Evolutionary conservation across 768 basidiomycete species (phyloP).

Genomic region (Tubosaeta sp.): DNA sequence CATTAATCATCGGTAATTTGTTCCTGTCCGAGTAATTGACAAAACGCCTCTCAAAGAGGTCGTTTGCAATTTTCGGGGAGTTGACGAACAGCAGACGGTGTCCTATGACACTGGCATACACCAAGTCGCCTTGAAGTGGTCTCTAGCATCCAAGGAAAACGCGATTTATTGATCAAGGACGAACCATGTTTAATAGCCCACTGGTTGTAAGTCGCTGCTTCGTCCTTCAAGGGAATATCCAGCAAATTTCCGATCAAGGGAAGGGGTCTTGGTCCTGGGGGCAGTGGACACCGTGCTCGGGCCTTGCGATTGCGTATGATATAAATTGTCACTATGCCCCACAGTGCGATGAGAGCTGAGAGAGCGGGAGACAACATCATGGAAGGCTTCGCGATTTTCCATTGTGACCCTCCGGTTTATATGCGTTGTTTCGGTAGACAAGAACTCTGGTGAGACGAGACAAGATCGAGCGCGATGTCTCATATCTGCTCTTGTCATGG

Average conservation of each 20-base stretch:
- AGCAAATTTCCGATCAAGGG: constrained; percentile 53
- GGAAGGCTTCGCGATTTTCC: neutral
- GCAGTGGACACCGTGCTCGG: constrained; percentile 33
- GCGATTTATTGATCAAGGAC: neutral
- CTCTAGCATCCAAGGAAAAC: neutral
- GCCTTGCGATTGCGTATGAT: constrained; percentile 12
- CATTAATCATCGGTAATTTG: constrained; percentile 46
- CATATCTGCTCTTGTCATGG: constrained; percentile 12
- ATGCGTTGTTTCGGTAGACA: constrained; percentile 15
- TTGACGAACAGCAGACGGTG: constrained; percentile 48
- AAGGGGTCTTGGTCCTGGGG: constrained; percentile 52
- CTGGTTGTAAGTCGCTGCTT: constrained; percentile 38
- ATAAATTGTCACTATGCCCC: constrained; percentile 16
- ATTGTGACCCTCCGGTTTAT: constrained; percentile 1
- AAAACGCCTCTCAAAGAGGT: constrained; percentile 55
- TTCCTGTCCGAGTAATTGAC: constrained; percentile 53
- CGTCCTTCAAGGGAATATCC: constrained; percentile 38
- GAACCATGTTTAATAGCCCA: constrained; percentile 39
- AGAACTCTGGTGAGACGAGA: constrained; percentile 4
- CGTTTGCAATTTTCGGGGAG: constrained; percentile 40
- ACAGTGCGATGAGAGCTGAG: constrained; percentile 20
- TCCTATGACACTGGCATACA: constrained; percentile 49
- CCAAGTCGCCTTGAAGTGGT: constrained; percentile 41
- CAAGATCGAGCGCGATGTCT: constrained; percentile 12
- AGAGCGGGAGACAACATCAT: constrained; percentile 17